A percentile compares a stretch with the other conserved stretches of the same genome.
phyloP scores from a whole-genome alignment of 805 yeast genomes.

The Huiozyma sinensis region DNA sequence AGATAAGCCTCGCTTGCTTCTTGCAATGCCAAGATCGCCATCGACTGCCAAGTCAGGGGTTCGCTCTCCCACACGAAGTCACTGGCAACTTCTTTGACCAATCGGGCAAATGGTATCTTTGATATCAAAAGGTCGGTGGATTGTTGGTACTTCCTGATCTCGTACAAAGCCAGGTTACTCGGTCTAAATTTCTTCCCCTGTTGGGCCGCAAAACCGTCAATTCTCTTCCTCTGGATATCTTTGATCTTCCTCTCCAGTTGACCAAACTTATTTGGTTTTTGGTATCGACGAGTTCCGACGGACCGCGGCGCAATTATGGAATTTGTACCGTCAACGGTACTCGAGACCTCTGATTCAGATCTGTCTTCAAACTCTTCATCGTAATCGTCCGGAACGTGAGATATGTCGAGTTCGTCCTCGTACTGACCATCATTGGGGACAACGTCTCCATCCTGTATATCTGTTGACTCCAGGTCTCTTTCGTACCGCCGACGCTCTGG shows the following conservation, averaged over 20 bases:
- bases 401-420: background rate
- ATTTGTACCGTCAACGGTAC: background rate
- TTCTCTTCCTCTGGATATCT: slow-evolving; percentile 1
- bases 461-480: background rate
- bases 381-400: background rate
- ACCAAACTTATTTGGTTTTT: background rate
- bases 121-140: slow-evolving; percentile 57
- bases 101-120: slow-evolving; percentile 67
- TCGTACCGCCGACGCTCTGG: slow-evolving; percentile 11
- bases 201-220: slow-evolving; percentile 14
- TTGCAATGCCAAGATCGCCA: slow-evolving; percentile 67
- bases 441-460: slow-evolving; percentile 1
- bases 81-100: slow-evolving; percentile 65
- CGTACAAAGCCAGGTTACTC: slow-evolving; percentile 56
- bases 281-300: background rate
- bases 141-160: slow-evolving; percentile 57
- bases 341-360: background rate
- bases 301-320: background rate
- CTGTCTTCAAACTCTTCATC: background rate
- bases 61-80: slow-evolving; percentile 36
- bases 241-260: background rate
- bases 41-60: slow-evolving; percentile 66
- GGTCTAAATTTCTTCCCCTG: slow-evolving; percentile 39
- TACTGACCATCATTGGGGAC: background rate
- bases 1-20: slow-evolving; percentile 75